Conservation (phyloP, 768 basidiomycete genomes). For the Ramaria sp. region DNA sequence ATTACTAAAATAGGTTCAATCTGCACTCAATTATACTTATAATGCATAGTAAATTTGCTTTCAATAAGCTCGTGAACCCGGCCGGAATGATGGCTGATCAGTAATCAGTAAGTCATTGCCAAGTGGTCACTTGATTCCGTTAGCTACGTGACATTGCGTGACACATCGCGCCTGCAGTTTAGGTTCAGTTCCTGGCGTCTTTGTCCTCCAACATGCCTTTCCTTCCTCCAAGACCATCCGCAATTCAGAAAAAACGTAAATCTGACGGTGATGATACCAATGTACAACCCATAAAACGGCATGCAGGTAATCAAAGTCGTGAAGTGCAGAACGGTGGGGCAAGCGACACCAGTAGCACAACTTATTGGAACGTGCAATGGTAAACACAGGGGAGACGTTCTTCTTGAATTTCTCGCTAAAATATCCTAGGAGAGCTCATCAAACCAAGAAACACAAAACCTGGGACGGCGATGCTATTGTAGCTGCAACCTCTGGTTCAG, state of each 20-base stretch:
- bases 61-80: no score
- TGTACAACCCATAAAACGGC: not conserved
- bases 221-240: not conserved
- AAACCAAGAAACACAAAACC: slow-evolving; percentile 69
- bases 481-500: not conserved
- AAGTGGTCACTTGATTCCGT: no score
- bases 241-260: not conserved
- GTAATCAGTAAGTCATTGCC: no score
- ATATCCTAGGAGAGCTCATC: slow-evolving; percentile 53
- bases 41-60: no score
- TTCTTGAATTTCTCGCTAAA: not conserved
- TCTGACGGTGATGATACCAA: not conserved
- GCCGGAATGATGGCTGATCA: no score
- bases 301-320: not conserved
- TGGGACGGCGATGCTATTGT: slow-evolving; percentile 79
- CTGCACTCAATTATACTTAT: no score
- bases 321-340: not conserved
- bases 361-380: slow-evolving; percentile 3
- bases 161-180: not conserved
- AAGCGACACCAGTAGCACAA: not conserved
- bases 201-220: not conserved
- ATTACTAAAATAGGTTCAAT: no score
- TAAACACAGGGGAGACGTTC: not conserved
- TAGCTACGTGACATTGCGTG: no score
- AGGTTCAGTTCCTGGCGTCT: not conserved